A percentile compares a stretch with the other conserved stretches of the same genome.
phyloP scores from a whole-genome alignment of 306 rosid genomes.

The Adenanthera pavonina region DNA sequence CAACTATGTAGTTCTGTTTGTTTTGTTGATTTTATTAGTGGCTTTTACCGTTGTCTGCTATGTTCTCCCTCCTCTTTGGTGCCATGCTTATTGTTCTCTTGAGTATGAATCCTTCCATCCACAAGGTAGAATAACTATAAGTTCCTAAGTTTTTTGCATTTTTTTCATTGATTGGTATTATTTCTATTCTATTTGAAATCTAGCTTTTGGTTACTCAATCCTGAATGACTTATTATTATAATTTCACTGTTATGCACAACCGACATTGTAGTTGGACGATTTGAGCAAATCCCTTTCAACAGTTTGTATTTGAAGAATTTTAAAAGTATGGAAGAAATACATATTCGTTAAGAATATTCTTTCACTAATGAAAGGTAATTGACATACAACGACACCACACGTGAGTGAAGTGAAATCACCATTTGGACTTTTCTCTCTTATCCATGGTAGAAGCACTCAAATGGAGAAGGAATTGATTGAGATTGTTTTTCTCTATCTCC shows the following conservation, averaged over 20 bases:
- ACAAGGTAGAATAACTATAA: conserved; percentile 75
- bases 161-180: background rate
- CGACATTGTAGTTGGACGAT: conserved; percentile 17
- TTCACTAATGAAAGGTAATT: no score
- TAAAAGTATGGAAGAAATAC: no score
- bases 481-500: no score
- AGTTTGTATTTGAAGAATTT: conserved; percentile 10
- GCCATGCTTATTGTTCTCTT: conserved; percentile 84
- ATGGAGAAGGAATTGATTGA: no score
- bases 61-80: conserved; percentile 83
- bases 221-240: conserved; percentile 20
- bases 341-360: no score
- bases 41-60: conserved; percentile 51
- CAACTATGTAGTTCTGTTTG: no score
- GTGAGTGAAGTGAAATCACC: no score
- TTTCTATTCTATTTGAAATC: conserved; percentile 36
- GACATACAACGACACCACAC: no score
- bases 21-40: no score
- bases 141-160: conserved; percentile 33
- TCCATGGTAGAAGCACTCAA: no score
- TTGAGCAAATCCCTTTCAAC: conserved; percentile 26
- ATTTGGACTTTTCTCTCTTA: no score
- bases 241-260: conserved; percentile 35
- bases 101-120: conserved; percentile 64
- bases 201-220: conserved; percentile 26